These are phyloP conservation scores for Podila clonocystis DNA, from an alignment of 192 early-diverging fungal species.

Conservation along the genomic window DNA sequence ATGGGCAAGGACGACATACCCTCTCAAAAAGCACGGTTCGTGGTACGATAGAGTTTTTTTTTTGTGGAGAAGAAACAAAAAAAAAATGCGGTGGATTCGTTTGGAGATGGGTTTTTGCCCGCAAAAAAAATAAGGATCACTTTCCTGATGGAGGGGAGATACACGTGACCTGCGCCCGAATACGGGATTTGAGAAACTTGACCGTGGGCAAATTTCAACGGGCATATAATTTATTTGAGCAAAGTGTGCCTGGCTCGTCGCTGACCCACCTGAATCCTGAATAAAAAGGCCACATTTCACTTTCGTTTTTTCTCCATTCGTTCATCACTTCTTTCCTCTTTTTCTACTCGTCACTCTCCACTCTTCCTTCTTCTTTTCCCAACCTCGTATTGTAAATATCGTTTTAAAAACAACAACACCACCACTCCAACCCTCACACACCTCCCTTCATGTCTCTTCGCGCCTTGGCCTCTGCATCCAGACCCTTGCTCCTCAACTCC, in stretches of 20 bases:
- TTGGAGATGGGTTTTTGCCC: not conserved
- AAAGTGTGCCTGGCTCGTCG: not conserved
- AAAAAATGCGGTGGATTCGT: not conserved
- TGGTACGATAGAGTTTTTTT: not conserved
- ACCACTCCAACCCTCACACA: not conserved
- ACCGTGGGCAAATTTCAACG: not conserved
- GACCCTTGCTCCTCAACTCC: conserved; percentile 48
- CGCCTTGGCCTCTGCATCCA: conserved; percentile 47
- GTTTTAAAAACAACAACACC: not conserved
- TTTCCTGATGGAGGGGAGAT: not conserved
- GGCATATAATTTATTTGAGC: not conserved
- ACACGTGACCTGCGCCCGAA: not conserved
- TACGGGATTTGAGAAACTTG: not conserved
- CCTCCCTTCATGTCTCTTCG: conserved; percentile 49
- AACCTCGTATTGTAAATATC: not conserved
- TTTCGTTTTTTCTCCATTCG: conserved; percentile 2
- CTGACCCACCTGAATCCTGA: not conserved
- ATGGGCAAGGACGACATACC: not conserved
- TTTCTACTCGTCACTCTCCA: not conserved
- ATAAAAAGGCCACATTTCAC: not conserved
- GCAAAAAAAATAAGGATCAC: not conserved
- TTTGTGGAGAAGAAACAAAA: not conserved
- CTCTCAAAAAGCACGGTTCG: not conserved
- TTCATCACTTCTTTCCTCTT: not conserved
- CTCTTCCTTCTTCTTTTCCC: conserved; percentile 4